These are phyloP conservation scores for Gracilaria caudata DNA, from an alignment of 23 red algal genomes.

Conservation along the genomic window DNA sequence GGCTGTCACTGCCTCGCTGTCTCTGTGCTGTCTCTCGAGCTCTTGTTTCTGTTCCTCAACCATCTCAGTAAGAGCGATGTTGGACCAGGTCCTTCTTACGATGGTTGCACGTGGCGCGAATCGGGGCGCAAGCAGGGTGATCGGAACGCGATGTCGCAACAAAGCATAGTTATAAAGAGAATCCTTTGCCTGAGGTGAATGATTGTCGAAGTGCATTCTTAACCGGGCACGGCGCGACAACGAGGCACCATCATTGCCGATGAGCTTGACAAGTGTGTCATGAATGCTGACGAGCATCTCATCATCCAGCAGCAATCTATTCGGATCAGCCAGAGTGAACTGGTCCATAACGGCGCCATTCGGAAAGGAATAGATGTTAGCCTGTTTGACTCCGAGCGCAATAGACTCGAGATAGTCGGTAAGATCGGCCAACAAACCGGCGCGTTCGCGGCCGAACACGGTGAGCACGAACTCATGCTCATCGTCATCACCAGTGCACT, in stretches of 20 bases:
- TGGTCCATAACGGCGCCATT: slow-evolving; percentile 94
- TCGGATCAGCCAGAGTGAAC: slow-evolving; percentile 80
- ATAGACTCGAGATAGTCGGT: slow-evolving; percentile 76
- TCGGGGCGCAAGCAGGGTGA: slow-evolving; percentile 49
- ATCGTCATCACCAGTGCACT: slow-evolving; percentile 53
- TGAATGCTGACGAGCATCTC: slow-evolving; percentile 61
- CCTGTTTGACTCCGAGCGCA: slow-evolving; percentile 73
- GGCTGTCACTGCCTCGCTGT: slow-evolving; percentile 49
- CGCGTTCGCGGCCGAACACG: slow-evolving; percentile 87
- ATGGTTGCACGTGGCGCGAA: slow-evolving; percentile 16
- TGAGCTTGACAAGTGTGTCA: slow-evolving; percentile 74
- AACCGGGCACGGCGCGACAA: not conserved
- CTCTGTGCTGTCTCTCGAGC: slow-evolving; percentile 14
- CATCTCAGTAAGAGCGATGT: slow-evolving; percentile 59
- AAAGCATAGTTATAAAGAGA: slow-evolving; percentile 65
- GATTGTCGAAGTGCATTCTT: not conserved
- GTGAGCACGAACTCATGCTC: slow-evolving; percentile 75
- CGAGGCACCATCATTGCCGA: slow-evolving; percentile 14
- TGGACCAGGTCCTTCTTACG: slow-evolving; percentile 26
- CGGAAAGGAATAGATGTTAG: slow-evolving; percentile 91
- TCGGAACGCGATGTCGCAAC: slow-evolving; percentile 53
- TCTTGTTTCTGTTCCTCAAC: slow-evolving; percentile 54
- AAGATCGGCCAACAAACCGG: slow-evolving; percentile 85
- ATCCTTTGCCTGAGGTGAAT: slow-evolving; percentile 37
- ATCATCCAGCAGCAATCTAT: slow-evolving; percentile 67